Percentiles rank a stretch among this genome's conserved stretches.
These are phyloP conservation scores for Cryptococcus sp. DNA, from an alignment of 1,284 basidiomycete species.

Conservation along the genomic window DNA sequence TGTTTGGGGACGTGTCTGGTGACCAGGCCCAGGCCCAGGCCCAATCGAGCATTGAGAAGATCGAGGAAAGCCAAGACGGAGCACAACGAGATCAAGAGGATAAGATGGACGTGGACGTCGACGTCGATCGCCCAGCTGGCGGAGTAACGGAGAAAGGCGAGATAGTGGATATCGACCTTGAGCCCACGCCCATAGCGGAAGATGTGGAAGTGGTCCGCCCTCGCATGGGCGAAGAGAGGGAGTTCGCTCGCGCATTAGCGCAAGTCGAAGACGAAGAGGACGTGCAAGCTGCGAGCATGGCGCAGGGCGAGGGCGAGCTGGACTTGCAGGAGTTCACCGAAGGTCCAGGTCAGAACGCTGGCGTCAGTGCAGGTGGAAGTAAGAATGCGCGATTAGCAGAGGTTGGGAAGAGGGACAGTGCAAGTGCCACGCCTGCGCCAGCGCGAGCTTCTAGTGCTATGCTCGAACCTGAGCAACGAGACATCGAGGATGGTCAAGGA, in stretches of 20 bases:
- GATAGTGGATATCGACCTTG: conserved; percentile 38
- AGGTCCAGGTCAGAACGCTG: conserved; percentile 41
- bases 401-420: background rate
- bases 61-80: conserved; percentile 50
- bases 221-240: conserved; percentile 44
- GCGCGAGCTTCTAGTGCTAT: background rate
- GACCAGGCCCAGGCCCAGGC: too few relatives aligned
- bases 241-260: conserved; percentile 69
- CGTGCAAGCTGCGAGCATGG: conserved; percentile 74
- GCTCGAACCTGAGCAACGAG: background rate
- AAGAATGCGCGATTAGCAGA: background rate
- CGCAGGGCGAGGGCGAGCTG: conserved; percentile 75
- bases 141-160: conserved; percentile 24
- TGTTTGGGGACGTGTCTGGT: conserved; percentile 62
- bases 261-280: conserved; percentile 89
- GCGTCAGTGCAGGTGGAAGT: background rate
- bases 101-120: conserved; percentile 45
- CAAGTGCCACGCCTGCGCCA: background rate
- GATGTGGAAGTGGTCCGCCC: conserved; percentile 38
- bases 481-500: conserved; percentile 16
- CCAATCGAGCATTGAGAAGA: background rate
- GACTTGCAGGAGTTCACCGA: conserved; percentile 74
- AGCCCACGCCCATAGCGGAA: conserved; percentile 32
- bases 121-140: conserved; percentile 15
- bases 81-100: background rate